phyloP scores from a whole-genome alignment of 1,284 basidiomycete species.

The Apiotrichum laibachii region DNA sequence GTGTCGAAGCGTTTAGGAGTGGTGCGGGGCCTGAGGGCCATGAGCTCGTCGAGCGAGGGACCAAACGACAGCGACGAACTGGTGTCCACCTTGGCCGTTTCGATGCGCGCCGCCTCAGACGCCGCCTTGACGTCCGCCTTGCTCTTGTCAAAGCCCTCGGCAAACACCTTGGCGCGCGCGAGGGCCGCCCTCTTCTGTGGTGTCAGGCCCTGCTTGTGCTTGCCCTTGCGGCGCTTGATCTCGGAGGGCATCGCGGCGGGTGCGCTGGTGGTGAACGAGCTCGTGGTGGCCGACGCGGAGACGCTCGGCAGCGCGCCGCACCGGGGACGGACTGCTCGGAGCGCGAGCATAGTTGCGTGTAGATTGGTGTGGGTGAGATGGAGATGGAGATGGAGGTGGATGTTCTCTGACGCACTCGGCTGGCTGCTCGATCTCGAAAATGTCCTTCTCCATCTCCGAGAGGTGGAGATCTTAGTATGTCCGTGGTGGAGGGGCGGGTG shows the following conservation, averaged over 20 bases:
- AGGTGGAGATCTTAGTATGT: no score
- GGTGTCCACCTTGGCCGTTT: background rate
- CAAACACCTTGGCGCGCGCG: background rate
- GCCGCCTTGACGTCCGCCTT: background rate
- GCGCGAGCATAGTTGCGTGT: background rate
- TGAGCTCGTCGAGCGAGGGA: background rate
- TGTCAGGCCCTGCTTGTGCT: background rate
- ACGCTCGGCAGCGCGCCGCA: background rate
- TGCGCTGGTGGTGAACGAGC: background rate
- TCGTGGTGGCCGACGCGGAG: background rate
- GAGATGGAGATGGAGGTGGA: background rate
- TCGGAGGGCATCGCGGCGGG: background rate
- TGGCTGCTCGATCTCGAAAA: no score
- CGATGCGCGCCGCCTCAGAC: background rate
- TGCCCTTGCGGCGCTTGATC: background rate
- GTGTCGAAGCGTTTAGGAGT: background rate
- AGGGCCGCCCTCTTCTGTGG: constrained; percentile 2
- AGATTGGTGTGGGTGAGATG: background rate
- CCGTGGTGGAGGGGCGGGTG: no score
- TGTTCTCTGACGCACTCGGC: background rate
- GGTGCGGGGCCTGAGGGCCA: background rate
- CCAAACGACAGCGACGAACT: background rate
- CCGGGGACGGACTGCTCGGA: background rate
- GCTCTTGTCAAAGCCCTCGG: background rate
- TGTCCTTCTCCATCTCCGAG: no score